phyloP scores from a whole-genome alignment of 2,329 filamentous ascomycete genomes.

The Aquanectria penicillioides region DNA sequence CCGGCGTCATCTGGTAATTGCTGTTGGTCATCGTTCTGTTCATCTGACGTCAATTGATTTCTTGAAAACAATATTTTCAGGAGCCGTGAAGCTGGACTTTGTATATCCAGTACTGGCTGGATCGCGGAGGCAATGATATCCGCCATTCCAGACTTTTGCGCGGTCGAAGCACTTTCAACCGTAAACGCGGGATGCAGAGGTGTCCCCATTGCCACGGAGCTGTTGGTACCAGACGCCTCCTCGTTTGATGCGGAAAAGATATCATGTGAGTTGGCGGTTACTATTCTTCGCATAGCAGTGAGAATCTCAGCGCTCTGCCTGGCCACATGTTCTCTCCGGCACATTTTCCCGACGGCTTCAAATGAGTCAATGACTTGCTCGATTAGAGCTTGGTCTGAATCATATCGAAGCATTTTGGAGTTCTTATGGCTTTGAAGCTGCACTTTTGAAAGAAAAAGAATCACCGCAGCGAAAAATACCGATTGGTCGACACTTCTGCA shows the following conservation, averaged over 20 bases:
- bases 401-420: neutral
- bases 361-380: constrained; percentile 25
- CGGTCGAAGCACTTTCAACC: neutral
- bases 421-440: constrained; percentile 4
- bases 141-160: constrained; percentile 7
- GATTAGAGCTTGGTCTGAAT: constrained; percentile 21
- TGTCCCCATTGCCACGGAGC: neutral
- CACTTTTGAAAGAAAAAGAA: constrained; percentile 19
- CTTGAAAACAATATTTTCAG: neutral
- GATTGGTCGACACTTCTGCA: constrained; percentile 23
- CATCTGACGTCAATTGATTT: neutral
- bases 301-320: constrained; percentile 20
- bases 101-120: neutral
- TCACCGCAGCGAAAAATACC: constrained; percentile 10
- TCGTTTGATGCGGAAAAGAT: too few species aligned
- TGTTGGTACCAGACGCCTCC: neutral
- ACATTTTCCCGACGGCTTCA: neutral
- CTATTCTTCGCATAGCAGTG: neutral
- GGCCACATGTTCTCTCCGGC: constrained; percentile 13
- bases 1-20: neutral
- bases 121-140: constrained; percentile 24
- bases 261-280: neutral
- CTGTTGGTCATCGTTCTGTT: neutral
- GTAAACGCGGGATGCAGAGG: neutral
- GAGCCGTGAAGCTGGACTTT: constrained; percentile 6